Percentiles rank a stretch among this genome's conserved stretches.
Evolutionary conservation across 805 yeast species (phyloP).

Genomic region (Hanseniaspora osmophila): DNA sequence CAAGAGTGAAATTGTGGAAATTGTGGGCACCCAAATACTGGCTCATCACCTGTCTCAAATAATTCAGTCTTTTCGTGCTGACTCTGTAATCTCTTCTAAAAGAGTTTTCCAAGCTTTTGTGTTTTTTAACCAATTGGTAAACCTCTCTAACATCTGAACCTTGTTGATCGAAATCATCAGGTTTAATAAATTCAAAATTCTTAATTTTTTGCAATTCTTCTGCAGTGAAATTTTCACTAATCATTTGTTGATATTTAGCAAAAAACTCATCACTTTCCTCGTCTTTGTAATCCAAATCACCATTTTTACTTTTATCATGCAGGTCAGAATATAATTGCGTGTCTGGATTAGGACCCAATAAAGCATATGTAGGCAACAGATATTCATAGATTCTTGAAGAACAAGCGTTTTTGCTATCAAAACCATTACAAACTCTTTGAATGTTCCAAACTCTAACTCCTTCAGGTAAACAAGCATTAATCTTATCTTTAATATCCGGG

Average conservation of each 20-base stretch:
- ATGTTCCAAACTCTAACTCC: slow-evolving; percentile 90
- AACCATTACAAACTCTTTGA: slow-evolving; percentile 74
- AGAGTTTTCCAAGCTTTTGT: slow-evolving; percentile 49
- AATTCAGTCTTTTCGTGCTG: slow-evolving; percentile 42
- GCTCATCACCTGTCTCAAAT: slow-evolving; percentile 54
- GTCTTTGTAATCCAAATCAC: slow-evolving; percentile 23
- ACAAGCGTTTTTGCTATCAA: slow-evolving; percentile 92
- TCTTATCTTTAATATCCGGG: slow-evolving; percentile 52
- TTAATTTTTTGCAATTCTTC: slow-evolving; percentile 17
- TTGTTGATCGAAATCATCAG: slow-evolving; percentile 9
- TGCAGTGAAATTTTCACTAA: slow-evolving; percentile 19
- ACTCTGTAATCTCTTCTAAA: slow-evolving; percentile 60
- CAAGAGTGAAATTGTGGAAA: slow-evolving; percentile 78
- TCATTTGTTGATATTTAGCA: slow-evolving; percentile 34
- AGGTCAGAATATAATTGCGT: slow-evolving; percentile 49
- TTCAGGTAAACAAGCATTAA: slow-evolving; percentile 65
- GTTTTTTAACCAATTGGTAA: slow-evolving; percentile 30
- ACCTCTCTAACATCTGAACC: slow-evolving; percentile 17
- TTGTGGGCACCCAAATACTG: slow-evolving; percentile 79
- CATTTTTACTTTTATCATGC: slow-evolving; percentile 21
- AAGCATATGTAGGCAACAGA: slow-evolving; percentile 78
- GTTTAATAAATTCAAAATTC: slow-evolving; percentile 10
- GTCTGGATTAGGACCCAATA: slow-evolving; percentile 79
- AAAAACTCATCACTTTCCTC: slow-evolving; percentile 66
- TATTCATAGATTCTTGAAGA: slow-evolving; percentile 93